phyloP scores from a whole-genome alignment of 2,329 filamentous ascomycete species.

The Ilyonectria robusta region DNA sequence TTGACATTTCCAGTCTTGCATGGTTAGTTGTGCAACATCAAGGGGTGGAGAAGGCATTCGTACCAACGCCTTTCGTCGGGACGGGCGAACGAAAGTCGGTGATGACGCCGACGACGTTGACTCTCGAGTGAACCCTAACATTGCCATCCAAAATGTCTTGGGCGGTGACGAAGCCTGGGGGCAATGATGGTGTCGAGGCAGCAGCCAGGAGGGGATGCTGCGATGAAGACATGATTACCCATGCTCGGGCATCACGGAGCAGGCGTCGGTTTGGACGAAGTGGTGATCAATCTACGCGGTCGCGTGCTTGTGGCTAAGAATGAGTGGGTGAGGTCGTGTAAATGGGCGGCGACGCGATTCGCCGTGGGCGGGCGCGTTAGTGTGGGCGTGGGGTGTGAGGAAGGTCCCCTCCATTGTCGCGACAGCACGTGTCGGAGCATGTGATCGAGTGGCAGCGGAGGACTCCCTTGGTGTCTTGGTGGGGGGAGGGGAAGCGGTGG shows the following conservation, averaged over 20 bases:
- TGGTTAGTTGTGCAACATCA: constrained; percentile 17
- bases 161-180: constrained; percentile 49
- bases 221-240: constrained; percentile 26
- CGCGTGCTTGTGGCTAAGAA: constrained; percentile 15
- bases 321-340: constrained; percentile 19
- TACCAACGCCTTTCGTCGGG: constrained; percentile 67
- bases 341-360: constrained; percentile 36
- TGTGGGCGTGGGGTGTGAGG: constrained; percentile 3
- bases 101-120: constrained; percentile 80
- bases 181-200: constrained; percentile 33
- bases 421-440: constrained; percentile 45
- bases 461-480: background rate
- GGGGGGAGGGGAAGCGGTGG: background rate
- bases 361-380: constrained; percentile 33
- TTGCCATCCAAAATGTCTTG: constrained; percentile 60
- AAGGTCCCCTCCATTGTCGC: constrained; percentile 33
- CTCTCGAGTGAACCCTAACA: constrained; percentile 46
- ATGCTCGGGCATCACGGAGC: constrained; percentile 17
- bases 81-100: constrained; percentile 73
- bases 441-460: constrained; percentile 30
- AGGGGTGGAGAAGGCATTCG: constrained; percentile 25
- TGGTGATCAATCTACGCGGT: constrained; percentile 15
- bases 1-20: constrained; percentile 71
- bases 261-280: background rate
- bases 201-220: constrained; percentile 15